phyloP scores from a whole-genome alignment of 352 stramenopile species.

The Globisporangium heterothallicum region DNA sequence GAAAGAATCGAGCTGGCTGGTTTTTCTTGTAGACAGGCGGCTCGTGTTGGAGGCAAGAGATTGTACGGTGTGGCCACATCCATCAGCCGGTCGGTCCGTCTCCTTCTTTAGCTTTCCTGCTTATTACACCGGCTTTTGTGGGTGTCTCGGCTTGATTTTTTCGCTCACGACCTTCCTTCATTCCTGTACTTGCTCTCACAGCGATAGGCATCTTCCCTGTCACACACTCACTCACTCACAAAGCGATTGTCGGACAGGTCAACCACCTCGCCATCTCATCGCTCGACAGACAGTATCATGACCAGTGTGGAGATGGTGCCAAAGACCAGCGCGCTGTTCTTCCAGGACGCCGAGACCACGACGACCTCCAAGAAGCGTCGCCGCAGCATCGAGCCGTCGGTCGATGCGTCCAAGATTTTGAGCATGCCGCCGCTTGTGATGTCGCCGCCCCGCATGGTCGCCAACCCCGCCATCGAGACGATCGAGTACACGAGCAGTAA shows the following conservation, averaged over 20 bases:
- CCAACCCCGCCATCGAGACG: conserved; percentile 11
- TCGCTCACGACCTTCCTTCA: conserved; percentile 2
- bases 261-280: background rate
- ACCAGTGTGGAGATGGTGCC: background rate
- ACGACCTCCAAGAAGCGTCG: conserved; percentile 49
- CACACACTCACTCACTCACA: background rate
- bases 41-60: conserved; percentile 2
- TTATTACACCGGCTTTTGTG: conserved; percentile 6
- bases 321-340: conserved; percentile 21
- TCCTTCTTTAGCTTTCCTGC: no score
- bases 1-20: conserved; percentile 1
- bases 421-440: conserved; percentile 38
- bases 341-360: conserved; percentile 18
- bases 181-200: conserved; percentile 12
- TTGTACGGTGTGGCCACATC: conserved; percentile 9
- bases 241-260: no score
- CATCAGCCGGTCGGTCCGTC: conserved; percentile 9
- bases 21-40: conserved; percentile 5
- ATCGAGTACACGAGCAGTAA: conserved; percentile 16
- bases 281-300: background rate
- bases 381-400: conserved; percentile 51
- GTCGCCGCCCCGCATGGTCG: conserved; percentile 27
- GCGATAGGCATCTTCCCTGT: no score
- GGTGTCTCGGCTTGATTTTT: conserved; percentile 9
- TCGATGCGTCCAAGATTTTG: conserved; percentile 52